Conservation (phyloP, 2,329 filamentous ascomycete genomes). For the Colletotrichum tamarilloi region DNA sequence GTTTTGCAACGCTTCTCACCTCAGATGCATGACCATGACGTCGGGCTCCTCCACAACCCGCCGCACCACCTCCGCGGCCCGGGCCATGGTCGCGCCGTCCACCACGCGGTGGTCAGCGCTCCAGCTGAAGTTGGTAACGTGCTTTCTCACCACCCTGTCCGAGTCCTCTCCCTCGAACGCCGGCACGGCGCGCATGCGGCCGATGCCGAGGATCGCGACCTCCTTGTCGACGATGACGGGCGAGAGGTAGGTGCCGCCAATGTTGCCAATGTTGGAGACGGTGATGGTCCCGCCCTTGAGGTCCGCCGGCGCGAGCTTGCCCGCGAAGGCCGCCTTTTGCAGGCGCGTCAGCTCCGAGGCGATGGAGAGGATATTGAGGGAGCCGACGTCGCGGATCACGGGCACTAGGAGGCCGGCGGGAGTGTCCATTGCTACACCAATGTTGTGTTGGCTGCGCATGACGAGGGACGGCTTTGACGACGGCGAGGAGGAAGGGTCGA, state of each 20-base stretch:
- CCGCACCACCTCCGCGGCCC: constrained; percentile 85
- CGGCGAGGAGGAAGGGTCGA: constrained; percentile 43
- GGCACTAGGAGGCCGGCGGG: constrained; percentile 89
- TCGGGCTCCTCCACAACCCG: constrained; percentile 86
- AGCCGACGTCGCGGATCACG: constrained; percentile 86
- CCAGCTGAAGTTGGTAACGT: constrained; percentile 94
- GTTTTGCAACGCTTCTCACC: constrained; percentile 53
- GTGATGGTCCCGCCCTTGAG: constrained; percentile 91
- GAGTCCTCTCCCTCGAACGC: constrained; percentile 71
- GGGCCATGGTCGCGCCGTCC: constrained; percentile 93
- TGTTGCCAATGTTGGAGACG: constrained; percentile 94
- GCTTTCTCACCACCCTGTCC: constrained; percentile 74
- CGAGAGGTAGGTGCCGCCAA: constrained; percentile 91
- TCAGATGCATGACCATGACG: constrained; percentile 84
- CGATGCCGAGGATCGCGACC: constrained; percentile 91
- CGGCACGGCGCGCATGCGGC: constrained; percentile 82
- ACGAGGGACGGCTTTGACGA: constrained; percentile 76
- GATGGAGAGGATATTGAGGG: constrained; percentile 80
- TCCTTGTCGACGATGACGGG: constrained; percentile 93
- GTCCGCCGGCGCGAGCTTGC: constrained; percentile 80
- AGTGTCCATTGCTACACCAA: constrained; percentile 96
- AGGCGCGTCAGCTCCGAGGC: constrained; percentile 81
- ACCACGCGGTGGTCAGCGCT: constrained; percentile 94
- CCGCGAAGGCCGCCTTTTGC: constrained; percentile 77
- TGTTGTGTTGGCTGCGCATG: constrained; percentile 88